Conservation (phyloP, 768 basidiomycete genomes). For the Phallus indusiatus region DNA sequence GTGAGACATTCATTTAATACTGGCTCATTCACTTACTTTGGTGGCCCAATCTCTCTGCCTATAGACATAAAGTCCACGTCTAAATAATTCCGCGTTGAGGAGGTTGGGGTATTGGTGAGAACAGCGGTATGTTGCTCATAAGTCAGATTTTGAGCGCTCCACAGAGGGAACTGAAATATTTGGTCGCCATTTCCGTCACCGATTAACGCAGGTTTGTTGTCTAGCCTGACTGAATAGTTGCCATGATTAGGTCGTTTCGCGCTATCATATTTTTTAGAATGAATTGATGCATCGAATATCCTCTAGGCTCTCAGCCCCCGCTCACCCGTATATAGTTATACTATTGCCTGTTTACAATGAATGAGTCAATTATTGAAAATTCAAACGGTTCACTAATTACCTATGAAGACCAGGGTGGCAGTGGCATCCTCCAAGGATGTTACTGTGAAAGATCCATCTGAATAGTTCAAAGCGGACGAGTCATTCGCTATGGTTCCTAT, state of each 20-base stretch:
- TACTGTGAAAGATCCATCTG: conserved; percentile 3
- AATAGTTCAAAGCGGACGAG: not conserved
- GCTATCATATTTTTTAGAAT: not conserved
- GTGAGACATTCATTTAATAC: not conserved
- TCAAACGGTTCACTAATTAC: too few species aligned
- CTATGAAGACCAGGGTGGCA: too few species aligned
- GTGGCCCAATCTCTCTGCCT: not conserved
- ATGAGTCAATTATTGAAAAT: too few species aligned
- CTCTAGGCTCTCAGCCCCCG: not conserved
- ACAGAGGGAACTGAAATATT: not conserved
- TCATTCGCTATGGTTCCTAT: not conserved
- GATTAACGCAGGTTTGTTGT: not conserved
- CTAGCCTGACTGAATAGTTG: not conserved
- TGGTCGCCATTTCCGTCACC: not conserved
- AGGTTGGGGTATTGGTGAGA: not conserved
- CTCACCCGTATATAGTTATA: not conserved
- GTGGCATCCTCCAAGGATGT: too few species aligned
- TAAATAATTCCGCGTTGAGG: not conserved
- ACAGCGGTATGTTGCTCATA: not conserved
- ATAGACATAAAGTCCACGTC: not conserved
- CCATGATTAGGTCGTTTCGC: not conserved
- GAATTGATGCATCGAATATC: not conserved
- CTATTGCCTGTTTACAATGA: not conserved
- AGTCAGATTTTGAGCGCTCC: not conserved
- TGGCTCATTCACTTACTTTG: not conserved